A percentile compares a stretch with the other conserved stretches of the same genome.
Conservation (phyloP, 345 rosid genomes). For the Bruguiera gymnorhiza region DNA sequence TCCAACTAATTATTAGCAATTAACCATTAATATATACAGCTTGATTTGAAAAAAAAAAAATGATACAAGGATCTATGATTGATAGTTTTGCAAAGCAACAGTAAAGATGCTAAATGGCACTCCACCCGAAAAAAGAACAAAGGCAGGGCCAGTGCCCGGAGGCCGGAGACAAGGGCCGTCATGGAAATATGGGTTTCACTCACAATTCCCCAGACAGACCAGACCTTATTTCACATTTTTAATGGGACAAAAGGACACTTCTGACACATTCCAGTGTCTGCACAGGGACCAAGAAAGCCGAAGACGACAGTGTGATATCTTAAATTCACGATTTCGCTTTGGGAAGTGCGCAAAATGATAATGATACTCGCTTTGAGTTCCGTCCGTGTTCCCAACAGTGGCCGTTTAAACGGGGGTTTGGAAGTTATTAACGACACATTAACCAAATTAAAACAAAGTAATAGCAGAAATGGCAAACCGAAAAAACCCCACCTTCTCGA, state of each 20-base stretch:
- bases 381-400: slow-evolving; percentile 7
- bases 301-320: neutral
- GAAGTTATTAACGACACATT: neutral
- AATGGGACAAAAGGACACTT: neutral
- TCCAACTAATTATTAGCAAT: too few relatives aligned
- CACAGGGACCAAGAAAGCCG: neutral
- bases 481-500: neutral
- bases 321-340: neutral
- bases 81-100: too few relatives aligned
- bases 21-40: too few relatives aligned
- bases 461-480: neutral
- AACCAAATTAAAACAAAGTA: neutral
- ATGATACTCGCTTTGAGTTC: slow-evolving; percentile 24
- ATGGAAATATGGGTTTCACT: neutral
- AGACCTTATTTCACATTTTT: neutral
- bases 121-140: too few relatives aligned
- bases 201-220: slow-evolving; percentile 3
- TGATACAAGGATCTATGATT: neutral
- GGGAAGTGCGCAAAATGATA: neutral
- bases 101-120: too few relatives aligned
- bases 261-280: neutral
- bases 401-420: neutral
- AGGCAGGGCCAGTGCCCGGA: neutral
- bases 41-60: too few relatives aligned
- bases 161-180: neutral